Evolutionary conservation across 2,329 filamentous ascomycete genomes (phyloP).

Genomic region (Fusarium denticulatum): DNA sequence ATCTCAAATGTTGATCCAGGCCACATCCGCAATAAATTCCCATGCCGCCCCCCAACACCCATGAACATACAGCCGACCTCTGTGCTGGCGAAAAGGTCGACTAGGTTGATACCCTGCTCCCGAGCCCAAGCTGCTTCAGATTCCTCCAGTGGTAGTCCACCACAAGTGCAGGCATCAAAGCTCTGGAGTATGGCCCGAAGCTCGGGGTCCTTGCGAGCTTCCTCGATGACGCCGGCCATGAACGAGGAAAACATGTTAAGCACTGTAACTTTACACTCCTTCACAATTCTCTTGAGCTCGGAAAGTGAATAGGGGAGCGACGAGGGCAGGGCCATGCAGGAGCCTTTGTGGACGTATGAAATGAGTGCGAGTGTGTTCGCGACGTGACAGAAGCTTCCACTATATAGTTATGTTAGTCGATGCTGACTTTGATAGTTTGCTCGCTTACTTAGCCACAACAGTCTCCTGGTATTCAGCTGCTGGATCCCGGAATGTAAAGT

Average conservation of each 20-base stretch:
- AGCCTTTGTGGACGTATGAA: not conserved
- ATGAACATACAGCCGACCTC: not conserved
- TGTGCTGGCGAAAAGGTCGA: not conserved
- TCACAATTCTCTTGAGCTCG: not conserved
- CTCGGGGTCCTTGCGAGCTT: not conserved
- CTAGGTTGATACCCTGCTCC: not conserved
- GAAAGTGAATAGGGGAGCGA: not conserved
- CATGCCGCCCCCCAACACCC: not conserved
- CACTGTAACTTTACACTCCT: not conserved
- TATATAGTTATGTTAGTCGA: not conserved
- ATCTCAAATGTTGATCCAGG: not conserved
- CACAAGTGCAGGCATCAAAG: not conserved
- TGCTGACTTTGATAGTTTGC: not conserved
- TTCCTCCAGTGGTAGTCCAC: not conserved
- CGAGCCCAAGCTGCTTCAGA: not conserved
- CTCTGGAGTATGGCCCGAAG: not conserved
- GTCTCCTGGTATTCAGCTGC: not conserved
- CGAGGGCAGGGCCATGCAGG: not conserved
- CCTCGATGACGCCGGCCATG: not conserved
- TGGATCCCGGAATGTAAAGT: not conserved
- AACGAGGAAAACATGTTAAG: not conserved
- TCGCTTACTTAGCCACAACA: rapidly evolving
- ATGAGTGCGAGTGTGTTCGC: not conserved
- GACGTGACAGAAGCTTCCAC: not conserved
- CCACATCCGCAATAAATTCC: not conserved